Evolutionary conservation across 1,284 basidiomycete species (phyloP).

Genomic region (Cryptococcus sp.): DNA sequence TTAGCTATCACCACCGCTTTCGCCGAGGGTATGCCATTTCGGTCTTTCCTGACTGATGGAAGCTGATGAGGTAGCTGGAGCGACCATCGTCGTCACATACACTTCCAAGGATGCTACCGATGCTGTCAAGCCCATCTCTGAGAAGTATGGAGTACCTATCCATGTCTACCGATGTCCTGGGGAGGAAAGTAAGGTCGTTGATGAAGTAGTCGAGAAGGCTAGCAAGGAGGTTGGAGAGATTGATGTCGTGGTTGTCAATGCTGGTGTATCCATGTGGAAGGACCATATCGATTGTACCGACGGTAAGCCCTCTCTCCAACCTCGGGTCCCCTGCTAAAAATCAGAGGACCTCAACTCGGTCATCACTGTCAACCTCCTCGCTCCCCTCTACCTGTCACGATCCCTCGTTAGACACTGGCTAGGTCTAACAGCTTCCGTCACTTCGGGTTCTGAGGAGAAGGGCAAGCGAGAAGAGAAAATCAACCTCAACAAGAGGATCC

Average conservation of each 20-base stretch:
- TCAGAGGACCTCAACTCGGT: conserved; percentile 34
- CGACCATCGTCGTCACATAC: conserved; percentile 31
- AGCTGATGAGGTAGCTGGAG: conserved; percentile 2
- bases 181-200: conserved; percentile 23
- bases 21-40: conserved; percentile 49
- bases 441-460: neutral
- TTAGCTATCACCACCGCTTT: conserved; percentile 50
- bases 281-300: conserved; percentile 40
- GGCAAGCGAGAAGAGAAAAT: conserved; percentile 3
- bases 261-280: conserved; percentile 34
- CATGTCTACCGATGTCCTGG: conserved; percentile 40
- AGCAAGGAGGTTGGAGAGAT: conserved; percentile 29
- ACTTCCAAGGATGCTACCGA: conserved; percentile 33
- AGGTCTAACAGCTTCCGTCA: conserved; percentile 18
- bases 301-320: conserved; percentile 16
- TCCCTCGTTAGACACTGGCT: conserved; percentile 40
- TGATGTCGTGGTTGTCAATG: conserved; percentile 34
- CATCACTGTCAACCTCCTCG: conserved; percentile 43
- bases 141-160: conserved; percentile 24
- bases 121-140: conserved; percentile 19
- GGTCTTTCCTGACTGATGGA: conserved; percentile 12
- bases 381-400: conserved; percentile 40
- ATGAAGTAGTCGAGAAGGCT: conserved; percentile 25
- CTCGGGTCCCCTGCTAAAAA: conserved; percentile 4
- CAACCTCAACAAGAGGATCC: conserved; percentile 42